These are phyloP conservation scores for Parietaria judaica DNA, from an alignment of 306 rosid species.

Conservation along the genomic window DNA sequence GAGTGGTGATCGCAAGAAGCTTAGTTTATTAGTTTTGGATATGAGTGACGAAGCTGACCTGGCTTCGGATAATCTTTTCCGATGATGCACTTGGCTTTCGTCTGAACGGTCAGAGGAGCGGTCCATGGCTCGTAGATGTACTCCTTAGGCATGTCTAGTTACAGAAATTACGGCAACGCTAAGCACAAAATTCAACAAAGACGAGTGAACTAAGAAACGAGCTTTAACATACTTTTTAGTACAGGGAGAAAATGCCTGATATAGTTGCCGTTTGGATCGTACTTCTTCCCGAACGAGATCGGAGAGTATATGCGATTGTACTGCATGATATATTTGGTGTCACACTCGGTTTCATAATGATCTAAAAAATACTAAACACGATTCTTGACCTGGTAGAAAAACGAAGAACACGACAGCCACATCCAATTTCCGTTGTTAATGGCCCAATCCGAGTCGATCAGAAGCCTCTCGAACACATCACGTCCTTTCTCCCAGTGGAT, in stretches of 20 bases:
- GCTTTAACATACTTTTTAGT: slow-evolving; percentile 42
- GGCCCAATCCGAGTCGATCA: slow-evolving; percentile 96
- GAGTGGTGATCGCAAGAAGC: neutral
- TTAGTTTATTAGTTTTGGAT: too few relatives aligned
- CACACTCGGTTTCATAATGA: neutral
- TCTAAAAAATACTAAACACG: slow-evolving; percentile 11
- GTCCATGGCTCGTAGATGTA: slow-evolving; percentile 97
- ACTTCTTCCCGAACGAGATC: slow-evolving; percentile 83
- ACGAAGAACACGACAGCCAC: slow-evolving; percentile 93
- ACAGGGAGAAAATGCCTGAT: slow-evolving; percentile 82
- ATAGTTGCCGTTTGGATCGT: slow-evolving; percentile 79
- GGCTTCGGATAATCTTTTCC: slow-evolving; percentile 91
- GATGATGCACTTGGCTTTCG: slow-evolving; percentile 77
- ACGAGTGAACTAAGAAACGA: slow-evolving; percentile 10
- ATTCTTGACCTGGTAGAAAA: slow-evolving; percentile 75
- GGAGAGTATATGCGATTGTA: slow-evolving; percentile 87
- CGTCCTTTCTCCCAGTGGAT: slow-evolving; percentile 96
- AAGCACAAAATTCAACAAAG: slow-evolving; percentile 11
- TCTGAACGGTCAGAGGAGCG: slow-evolving; percentile 81
- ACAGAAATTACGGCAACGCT: slow-evolving; percentile 16
- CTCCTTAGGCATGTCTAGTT: slow-evolving; percentile 76
- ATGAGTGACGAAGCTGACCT: slow-evolving; percentile 40
- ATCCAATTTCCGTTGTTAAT: slow-evolving; percentile 93
- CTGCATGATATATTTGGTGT: slow-evolving; percentile 28
- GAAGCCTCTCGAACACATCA: slow-evolving; percentile 86